Evolutionary conservation across 1,139 yeast species (phyloP).

Genomic region (Sugiyamaella paludigena): DNA sequence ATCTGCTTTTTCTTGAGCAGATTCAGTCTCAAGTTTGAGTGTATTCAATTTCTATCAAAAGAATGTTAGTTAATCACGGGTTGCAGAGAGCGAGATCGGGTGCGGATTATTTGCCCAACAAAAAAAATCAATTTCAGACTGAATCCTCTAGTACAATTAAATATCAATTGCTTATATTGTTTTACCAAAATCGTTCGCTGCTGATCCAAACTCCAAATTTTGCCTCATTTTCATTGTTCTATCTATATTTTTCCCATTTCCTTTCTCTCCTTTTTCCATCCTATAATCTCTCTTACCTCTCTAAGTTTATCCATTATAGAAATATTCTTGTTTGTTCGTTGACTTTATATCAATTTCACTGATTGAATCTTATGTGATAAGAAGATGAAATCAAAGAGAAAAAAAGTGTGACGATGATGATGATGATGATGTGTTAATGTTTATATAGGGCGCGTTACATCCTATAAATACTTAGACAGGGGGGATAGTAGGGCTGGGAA

Average conservation of each 20-base stretch:
- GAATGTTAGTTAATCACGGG: too few relatives aligned
- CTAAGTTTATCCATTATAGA: constrained; percentile 48
- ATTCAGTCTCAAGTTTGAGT: constrained; percentile 91
- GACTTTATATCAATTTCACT: background rate
- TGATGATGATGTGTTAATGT: too few relatives aligned
- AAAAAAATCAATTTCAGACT: too few relatives aligned
- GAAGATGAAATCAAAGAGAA: background rate
- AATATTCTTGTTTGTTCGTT: constrained; percentile 3
- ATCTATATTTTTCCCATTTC: too few relatives aligned
- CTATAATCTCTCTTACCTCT: constrained; percentile 47
- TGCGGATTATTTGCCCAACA: too few relatives aligned
- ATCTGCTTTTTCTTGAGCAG: constrained; percentile 96
- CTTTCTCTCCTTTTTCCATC: background rate
- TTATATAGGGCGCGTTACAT: too few relatives aligned
- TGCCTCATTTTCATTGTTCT: background rate
- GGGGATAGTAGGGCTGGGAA: constrained; percentile 2
- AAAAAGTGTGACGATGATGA: constrained; percentile 3
- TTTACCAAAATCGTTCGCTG: too few relatives aligned
- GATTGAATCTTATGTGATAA: background rate
- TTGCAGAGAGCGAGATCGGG: too few relatives aligned
- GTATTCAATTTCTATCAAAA: constrained; percentile 74
- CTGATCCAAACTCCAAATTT: background rate
- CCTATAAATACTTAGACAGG: too few relatives aligned
- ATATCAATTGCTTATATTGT: too few relatives aligned
- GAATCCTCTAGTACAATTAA: too few relatives aligned